Conservation (phyloP, 768 basidiomycete species). For the Lentinula aciculospora region DNA sequence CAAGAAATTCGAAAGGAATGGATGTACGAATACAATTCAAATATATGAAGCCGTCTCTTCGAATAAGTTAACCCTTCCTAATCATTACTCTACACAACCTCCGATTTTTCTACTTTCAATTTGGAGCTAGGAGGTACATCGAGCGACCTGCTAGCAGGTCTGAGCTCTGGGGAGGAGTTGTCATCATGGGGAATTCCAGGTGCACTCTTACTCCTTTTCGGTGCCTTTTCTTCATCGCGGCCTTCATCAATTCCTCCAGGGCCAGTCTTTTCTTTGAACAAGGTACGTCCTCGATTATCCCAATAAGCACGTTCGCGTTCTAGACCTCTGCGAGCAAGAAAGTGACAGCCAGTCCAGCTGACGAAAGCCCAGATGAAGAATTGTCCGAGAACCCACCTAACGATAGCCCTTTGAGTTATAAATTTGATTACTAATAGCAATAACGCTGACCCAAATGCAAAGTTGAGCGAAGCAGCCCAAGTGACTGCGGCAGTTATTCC, state of each 20-base stretch:
- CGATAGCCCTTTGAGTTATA: no score
- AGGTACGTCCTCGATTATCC: neutral
- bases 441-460: slow-evolving; percentile 20
- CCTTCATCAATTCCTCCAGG: neutral
- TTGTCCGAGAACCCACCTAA: slow-evolving; percentile 21
- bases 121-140: neutral
- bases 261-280: neutral
- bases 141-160: neutral
- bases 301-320: slow-evolving; percentile 16
- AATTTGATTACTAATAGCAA: no score
- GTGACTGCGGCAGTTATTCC: slow-evolving; percentile 24
- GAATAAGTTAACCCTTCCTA: neutral
- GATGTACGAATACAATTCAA: neutral
- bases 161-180: neutral
- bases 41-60: neutral
- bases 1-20: no score
- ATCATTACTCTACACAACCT: neutral
- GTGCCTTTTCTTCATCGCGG: neutral
- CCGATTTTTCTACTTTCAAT: neutral
- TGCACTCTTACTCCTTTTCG: neutral
- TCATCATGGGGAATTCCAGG: neutral
- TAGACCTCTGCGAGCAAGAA: slow-evolving; percentile 15
- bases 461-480: slow-evolving; percentile 19
- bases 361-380: slow-evolving; percentile 21
- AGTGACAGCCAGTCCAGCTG: slow-evolving; percentile 15